Evolutionary conservation across 306 rosid genomes (phyloP), one percentile per base, ranked within the genome.

Genomic region (Cucumis melo): DNA sequence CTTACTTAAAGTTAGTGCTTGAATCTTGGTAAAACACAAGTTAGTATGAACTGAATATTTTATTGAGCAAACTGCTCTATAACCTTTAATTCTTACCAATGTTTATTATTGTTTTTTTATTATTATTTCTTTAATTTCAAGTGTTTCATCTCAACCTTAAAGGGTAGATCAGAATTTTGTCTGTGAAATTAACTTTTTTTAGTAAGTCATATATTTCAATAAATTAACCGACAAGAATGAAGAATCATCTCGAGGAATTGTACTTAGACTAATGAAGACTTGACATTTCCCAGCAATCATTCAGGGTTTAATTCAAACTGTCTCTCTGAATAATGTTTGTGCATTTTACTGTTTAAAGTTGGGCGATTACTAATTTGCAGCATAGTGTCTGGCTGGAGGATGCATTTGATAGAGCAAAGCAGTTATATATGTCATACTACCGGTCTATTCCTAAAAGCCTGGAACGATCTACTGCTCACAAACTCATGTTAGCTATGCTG

Each of bases 401-500:
- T 81, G 99, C 99, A 57, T 92, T 94, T 41, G 99, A 94, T 82
- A 83, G 99, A 88, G 99, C 97, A 74, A 87, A 90, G 81, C 99
- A 94, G 77, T 80, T 94, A 82, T 94, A 94, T 83, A 79, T 94
- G 80, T 92, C 99, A 48, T 92, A 92, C 87, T 92, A 94, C 76
- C 91, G 96, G 73, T 94, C 99, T 80, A 94, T 94, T 83, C 97
- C 99, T 32, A 94, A 94, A 89, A 94, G 99, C 87, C 84, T 94
- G 90, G 99, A 92, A 84, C 97, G 99, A 29, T 92, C 99, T 62
- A 94, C 99, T 87, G 99, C 99, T 78, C 97, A 94, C 86, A 94
- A 92, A 83, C 99, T 94, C 85, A 92, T 94, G 99, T 82, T 89
- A 72, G 99, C 98, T 79, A 94, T 94, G 99, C 77, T 92, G 87